Base-by-base conservation (phyloP, 192 early-diverging fungal genomes). In the Entomortierella chlamydospora region DNA sequence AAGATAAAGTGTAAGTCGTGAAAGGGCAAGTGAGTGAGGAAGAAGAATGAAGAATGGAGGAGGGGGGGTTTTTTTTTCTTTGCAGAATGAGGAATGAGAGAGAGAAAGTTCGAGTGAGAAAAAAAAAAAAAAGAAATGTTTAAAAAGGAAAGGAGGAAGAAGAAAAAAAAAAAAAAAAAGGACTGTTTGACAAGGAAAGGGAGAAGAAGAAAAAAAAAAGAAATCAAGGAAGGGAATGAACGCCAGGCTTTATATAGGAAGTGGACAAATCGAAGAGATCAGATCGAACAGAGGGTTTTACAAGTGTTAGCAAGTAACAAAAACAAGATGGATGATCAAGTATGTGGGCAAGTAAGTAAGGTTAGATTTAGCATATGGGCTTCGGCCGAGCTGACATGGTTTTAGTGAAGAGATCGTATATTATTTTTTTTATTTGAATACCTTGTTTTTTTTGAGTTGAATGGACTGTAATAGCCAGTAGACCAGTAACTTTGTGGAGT, bases 321-420 rank as follows among this genome's bases (percentile, higher is more conserved):
- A 51, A 22, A 25, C 8, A n/a, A 51, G 22, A 50, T 50, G 22
- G 49, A 4, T 50, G 20, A 50, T 37, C 34, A 37, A 7, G 5
- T 37, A 37, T 37, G 10, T 37, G 10, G 34, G 4, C 34, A 37
- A 37, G 15, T 47, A 28, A 54, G 28, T 18, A 54, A 54, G 26
- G 52, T 54, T 54, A 54, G 23, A 29, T 29, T 57, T 57, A 17
- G 31, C 55, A 57, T 57, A 57, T 57, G 55, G 31, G 29, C 30
- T 8, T 57, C 55, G 55, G 55, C 55, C 25, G 30, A 57, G 55
- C n/a, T n/a, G n/a, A n/a, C n/a, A n/a, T n/a, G n/a, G n/a, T n/a
- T n/a, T 29, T 10, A 54, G 26, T 17, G 52, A 26, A 20, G 55
- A 30, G 9, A 20, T n/a, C n/a, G n/a, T n/a, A n/a, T n/a, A n/a